A percentile compares a stretch with the other conserved stretches of the same genome.
These are phyloP conservation scores for Starmerella tilneyi DNA, from an alignment of 805 yeast genomes.

Conservation along the genomic window DNA sequence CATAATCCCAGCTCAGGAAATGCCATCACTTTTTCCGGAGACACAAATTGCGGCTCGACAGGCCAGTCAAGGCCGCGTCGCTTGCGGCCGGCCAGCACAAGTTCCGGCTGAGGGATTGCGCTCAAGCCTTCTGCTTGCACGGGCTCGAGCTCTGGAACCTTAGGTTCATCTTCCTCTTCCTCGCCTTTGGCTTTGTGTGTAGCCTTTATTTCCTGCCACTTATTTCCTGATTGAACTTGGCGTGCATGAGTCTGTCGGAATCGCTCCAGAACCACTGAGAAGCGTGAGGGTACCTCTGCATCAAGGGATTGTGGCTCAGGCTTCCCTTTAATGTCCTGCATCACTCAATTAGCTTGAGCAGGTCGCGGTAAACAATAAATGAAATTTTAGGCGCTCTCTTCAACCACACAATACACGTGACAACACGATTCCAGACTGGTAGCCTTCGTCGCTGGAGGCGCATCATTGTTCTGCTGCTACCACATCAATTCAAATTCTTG, in stretches of 20 bases:
- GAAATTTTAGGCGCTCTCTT: too few relatives aligned
- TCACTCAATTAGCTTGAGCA: not conserved
- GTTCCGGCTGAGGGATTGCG: constrained; percentile 78
- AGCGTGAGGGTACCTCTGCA: not conserved
- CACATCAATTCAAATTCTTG: too few relatives aligned
- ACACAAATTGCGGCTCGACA: constrained; percentile 49
- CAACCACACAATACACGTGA: too few relatives aligned
- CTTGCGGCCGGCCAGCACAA: constrained; percentile 29
- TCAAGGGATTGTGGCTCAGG: not conserved
- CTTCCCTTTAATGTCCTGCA: not conserved
- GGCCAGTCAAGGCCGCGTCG: constrained; percentile 50
- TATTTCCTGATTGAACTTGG: not conserved
- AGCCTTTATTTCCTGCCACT: constrained; percentile 5
- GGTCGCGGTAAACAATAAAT: too few relatives aligned
- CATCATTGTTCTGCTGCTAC: too few relatives aligned
- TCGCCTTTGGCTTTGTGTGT: constrained; percentile 1
- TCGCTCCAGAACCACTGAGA: constrained; percentile 18
- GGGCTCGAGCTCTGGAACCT: constrained; percentile 15
- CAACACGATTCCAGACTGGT: too few relatives aligned
- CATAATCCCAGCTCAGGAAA: constrained; percentile 43
- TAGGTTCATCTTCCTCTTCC: constrained; percentile 7
- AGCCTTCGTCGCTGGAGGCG: too few relatives aligned
- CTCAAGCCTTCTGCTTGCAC: constrained; percentile 35
- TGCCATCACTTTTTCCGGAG: constrained; percentile 38
- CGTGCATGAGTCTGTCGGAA: constrained; percentile 19